Evolutionary conservation across 2,329 filamentous ascomycete species (phyloP), one percentile per base, ranked within the genome.

Genomic region (Calonectria montana): DNA sequence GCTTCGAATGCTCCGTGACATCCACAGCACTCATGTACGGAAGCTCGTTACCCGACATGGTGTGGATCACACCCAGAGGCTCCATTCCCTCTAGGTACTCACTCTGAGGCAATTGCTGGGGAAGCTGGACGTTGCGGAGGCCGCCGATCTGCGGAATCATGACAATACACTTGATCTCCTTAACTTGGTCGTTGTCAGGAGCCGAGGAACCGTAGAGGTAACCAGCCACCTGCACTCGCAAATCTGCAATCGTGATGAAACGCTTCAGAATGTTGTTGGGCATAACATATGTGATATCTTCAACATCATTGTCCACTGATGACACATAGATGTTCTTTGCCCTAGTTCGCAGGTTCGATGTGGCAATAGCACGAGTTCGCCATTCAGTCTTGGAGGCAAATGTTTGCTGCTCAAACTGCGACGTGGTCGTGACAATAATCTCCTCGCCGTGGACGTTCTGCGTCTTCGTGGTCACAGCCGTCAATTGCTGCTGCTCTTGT

Each of bases 261-360:
- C 95, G 94, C 89, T 98, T 98, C 79, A 99, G 90, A 61, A 99
- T 93, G 83, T 99, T 99, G 90, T 98, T 99, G 1, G 97, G 97
- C 94, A 99, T 98, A 80, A 99, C 94, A 80, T 98, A 99, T 1
- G 96, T 99, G 81, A 94, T 93, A 79, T 96, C 94, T 72, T 98
- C 95, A 75, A 97, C 91, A 66, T 95, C 94, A 76, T 96, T 94
- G 81, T 98, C 97, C 66, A 98, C 95, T 0, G 96, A 97, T 9
- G 97, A 98, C 78, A 99, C 97, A 84, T 98, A 99, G 80, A 99
- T 98, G 85, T 99, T 98, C 89, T 98, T 99, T 62, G 97, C 91
- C 76, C 97, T 90, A 59, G 96, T 98, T 55, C 96, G 93, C 75
- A 99, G 87, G 83, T 99, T 99, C 27, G 96, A 97, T 2, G 97